Evolutionary conservation across 345 rosid species (phyloP).

Genomic region (Rhodomyrtus tomentosa): DNA sequence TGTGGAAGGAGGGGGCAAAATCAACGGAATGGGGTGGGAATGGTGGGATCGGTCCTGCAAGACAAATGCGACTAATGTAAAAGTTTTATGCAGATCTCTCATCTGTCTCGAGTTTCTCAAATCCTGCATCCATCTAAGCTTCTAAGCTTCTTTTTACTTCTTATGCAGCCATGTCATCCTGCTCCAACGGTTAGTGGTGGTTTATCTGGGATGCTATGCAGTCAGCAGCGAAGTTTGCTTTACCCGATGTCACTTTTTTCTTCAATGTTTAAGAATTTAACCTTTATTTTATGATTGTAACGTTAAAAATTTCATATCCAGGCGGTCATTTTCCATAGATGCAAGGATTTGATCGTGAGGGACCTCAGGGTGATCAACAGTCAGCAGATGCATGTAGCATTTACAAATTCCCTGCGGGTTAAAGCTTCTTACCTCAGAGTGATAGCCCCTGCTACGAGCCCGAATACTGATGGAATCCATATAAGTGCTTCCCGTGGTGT

Average conservation of each 20-base stretch:
- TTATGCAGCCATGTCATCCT: constrained; percentile 72
- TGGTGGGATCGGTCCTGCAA: constrained; percentile 94
- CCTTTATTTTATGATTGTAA: background rate
- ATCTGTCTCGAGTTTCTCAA: background rate
- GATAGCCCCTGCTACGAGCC: constrained; percentile 63
- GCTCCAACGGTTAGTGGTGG: constrained; percentile 73
- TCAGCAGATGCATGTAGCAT: constrained; percentile 78
- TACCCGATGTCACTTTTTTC: background rate
- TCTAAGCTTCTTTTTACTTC: constrained; percentile 6
- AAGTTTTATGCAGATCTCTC: background rate
- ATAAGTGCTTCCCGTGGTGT: constrained; percentile 65
- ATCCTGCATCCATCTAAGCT: constrained; percentile 6
- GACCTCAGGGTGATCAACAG: constrained; percentile 41
- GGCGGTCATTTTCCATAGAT: constrained; percentile 80
- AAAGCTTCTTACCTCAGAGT: constrained; percentile 26
- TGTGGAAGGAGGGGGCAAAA: constrained; percentile 64
- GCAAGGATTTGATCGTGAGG: constrained; percentile 59
- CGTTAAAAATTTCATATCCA: constrained; percentile 2
- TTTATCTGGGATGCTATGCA: background rate
- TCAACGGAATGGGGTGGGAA: constrained; percentile 69
- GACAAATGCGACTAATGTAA: constrained; percentile 39
- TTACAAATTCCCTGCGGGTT: constrained; percentile 61
- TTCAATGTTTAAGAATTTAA: background rate
- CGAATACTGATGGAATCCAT: constrained; percentile 92
- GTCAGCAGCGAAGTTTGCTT: background rate